These are phyloP conservation scores for Diaporthe ampelina DNA, from an alignment of 2,329 filamentous ascomycete genomes.

Conservation along the genomic window DNA sequence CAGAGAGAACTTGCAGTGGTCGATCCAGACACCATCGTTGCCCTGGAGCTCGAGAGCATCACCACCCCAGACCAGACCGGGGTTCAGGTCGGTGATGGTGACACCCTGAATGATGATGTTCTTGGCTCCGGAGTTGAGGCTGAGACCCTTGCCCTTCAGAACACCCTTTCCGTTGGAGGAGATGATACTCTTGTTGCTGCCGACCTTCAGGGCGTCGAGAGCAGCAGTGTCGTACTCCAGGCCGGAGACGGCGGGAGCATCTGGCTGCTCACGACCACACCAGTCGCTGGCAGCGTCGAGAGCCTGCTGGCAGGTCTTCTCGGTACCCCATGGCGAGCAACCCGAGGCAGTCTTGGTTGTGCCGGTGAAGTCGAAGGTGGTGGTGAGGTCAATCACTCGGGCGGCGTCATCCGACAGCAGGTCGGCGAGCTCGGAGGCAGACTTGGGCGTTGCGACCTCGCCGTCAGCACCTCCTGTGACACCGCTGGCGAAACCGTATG, in stretches of 20 bases:
- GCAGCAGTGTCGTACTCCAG: slow-evolving; percentile 66
- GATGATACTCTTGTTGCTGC: slow-evolving; percentile 70
- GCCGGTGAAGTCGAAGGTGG: slow-evolving; percentile 68
- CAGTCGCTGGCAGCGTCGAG: slow-evolving; percentile 69
- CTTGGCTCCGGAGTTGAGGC: slow-evolving; percentile 59
- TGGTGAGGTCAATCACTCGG: slow-evolving; percentile 70
- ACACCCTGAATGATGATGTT: slow-evolving; percentile 75
- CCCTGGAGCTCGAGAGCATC: slow-evolving; percentile 68
- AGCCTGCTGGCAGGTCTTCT: slow-evolving; percentile 66
- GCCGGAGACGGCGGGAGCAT: slow-evolving; percentile 57
- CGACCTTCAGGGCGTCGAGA: slow-evolving; percentile 62
- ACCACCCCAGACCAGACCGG: slow-evolving; percentile 61
- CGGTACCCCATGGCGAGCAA: slow-evolving; percentile 71
- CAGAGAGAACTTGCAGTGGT: slow-evolving; percentile 68
- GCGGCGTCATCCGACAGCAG: slow-evolving; percentile 69
- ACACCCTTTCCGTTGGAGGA: slow-evolving; percentile 67
- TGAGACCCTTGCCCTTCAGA: slow-evolving; percentile 70
- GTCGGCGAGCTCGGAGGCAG: slow-evolving; percentile 67
- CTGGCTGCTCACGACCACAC: slow-evolving; percentile 70
- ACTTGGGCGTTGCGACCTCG: slow-evolving; percentile 64
- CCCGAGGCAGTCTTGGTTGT: slow-evolving; percentile 68
- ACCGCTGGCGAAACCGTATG: slow-evolving; percentile 60
- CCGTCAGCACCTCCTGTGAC: slow-evolving; percentile 73
- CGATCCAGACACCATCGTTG: slow-evolving; percentile 60
- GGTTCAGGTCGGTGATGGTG: slow-evolving; percentile 46